Percentiles rank a stretch among this genome's conserved stretches.
phyloP scores from a whole-genome alignment of 2,329 filamentous ascomycete species.

The Leptographium lundbergii region DNA sequence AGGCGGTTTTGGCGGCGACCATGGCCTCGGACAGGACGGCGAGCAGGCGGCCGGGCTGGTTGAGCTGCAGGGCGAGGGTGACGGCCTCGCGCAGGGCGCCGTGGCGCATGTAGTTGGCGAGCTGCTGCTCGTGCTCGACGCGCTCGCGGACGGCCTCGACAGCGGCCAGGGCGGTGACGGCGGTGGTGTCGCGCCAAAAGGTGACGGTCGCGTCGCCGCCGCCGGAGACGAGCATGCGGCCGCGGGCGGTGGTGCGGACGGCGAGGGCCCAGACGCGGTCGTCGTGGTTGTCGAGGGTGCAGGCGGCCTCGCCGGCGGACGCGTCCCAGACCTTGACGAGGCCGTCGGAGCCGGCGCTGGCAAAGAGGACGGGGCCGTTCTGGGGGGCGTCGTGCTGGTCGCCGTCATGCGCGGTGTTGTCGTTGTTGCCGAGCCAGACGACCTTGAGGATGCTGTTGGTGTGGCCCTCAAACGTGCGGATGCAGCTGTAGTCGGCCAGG shows the following conservation, averaged over 20 bases:
- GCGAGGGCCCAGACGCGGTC: conserved; percentile 89
- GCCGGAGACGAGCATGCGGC: conserved; percentile 71
- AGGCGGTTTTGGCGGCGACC: conserved; percentile 39
- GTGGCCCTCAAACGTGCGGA: conserved; percentile 91
- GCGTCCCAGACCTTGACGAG: conserved; percentile 95
- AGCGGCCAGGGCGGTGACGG: conserved; percentile 61
- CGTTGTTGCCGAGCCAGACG: conserved; percentile 54
- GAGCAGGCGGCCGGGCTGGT: conserved; percentile 82
- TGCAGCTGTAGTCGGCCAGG: conserved; percentile 78
- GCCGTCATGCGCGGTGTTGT: background rate
- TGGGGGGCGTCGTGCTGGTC: background rate
- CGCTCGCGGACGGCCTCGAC: conserved; percentile 63
- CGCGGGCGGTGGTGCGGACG: conserved; percentile 29
- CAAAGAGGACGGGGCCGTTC: conserved; percentile 46
- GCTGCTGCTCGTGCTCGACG: conserved; percentile 81
- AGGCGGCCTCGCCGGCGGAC: conserved; percentile 69
- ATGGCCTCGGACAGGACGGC: conserved; percentile 73
- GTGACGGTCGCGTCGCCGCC: conserved; percentile 87
- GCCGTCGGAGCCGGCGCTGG: conserved; percentile 83
- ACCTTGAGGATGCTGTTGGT: conserved; percentile 93
- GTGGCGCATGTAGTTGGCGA: conserved; percentile 82
- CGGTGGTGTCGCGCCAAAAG: conserved; percentile 90
- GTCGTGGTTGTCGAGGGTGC: conserved; percentile 91
- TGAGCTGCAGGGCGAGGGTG: conserved; percentile 78
- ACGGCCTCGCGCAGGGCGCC: conserved; percentile 90